phyloP scores from a whole-genome alignment of 2,329 filamentous ascomycete genomes.

The Penicillium sp. region DNA sequence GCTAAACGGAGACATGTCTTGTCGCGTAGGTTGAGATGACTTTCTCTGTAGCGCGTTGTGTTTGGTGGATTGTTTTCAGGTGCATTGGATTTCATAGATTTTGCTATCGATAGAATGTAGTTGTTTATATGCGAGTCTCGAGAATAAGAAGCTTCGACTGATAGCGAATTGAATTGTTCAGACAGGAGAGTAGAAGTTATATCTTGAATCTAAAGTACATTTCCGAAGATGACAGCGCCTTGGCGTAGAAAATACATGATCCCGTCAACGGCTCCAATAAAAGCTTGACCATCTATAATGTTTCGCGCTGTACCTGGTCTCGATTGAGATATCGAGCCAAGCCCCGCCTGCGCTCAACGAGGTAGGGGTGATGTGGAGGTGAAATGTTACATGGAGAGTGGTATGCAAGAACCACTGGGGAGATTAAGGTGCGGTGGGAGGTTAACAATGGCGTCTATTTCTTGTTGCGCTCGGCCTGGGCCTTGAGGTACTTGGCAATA shows the following conservation, averaged over 20 bases:
- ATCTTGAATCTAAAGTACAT: slow-evolving; percentile 22
- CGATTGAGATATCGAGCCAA: neutral
- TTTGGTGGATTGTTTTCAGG: too few species aligned
- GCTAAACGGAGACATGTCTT: too few species aligned
- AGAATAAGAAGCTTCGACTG: too few species aligned
- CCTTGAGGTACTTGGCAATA: slow-evolving; percentile 62
- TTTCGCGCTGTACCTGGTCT: slow-evolving; percentile 2
- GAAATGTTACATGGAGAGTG: slow-evolving; percentile 3
- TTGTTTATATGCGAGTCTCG: too few species aligned
- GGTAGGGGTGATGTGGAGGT: neutral
- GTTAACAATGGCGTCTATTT: slow-evolving; percentile 39
- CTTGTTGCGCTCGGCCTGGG: slow-evolving; percentile 58
- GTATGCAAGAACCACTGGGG: slow-evolving; percentile 4
- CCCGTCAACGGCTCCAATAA: neutral
- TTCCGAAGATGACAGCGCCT: slow-evolving; percentile 17
- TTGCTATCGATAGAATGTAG: too few species aligned
- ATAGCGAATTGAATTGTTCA: slow-evolving; percentile 16
- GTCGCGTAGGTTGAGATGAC: too few species aligned
- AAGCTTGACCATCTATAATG: slow-evolving; percentile 1
- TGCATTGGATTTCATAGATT: too few species aligned
- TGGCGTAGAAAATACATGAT: slow-evolving; percentile 17
- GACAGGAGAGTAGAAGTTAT: slow-evolving; percentile 22
- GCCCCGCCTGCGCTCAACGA: slow-evolving; percentile 1
- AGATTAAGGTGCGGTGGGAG: slow-evolving; percentile 7
- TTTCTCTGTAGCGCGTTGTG: too few species aligned